Evolutionary conservation across 2,329 filamentous ascomycete species (phyloP).

Genomic region (Scytalidium lignicola): DNA sequence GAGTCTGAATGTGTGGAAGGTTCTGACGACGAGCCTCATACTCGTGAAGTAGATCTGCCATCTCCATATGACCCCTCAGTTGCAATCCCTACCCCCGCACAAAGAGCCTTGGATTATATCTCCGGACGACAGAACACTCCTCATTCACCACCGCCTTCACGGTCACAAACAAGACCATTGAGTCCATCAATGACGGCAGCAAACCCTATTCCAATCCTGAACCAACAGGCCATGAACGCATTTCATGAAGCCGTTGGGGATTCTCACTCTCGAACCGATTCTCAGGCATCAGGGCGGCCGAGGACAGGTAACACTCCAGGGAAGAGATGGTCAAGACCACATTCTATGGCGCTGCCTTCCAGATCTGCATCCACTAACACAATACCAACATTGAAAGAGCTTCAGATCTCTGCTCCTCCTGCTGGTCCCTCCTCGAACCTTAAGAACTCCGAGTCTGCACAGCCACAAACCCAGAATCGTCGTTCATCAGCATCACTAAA

Average conservation of each 20-base stretch:
- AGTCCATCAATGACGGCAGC: conserved; percentile 16
- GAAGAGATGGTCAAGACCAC: conserved; percentile 14
- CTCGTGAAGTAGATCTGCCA: conserved; percentile 3
- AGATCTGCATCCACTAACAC: conserved; percentile 22
- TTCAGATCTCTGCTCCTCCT: conserved; percentile 2
- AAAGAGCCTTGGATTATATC: conserved; percentile 29
- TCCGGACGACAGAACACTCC: conserved; percentile 19
- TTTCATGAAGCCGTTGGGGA: conserved; percentile 14
- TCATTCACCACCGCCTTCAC: conserved; percentile 2
- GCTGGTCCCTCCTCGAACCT: conserved; percentile 10
- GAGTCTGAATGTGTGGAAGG: conserved; percentile 32
- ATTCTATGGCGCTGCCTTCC: conserved; percentile 21
- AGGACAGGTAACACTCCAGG: conserved; percentile 14
- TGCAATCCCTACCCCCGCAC: conserved; percentile 25
- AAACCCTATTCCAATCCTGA: conserved; percentile 22
- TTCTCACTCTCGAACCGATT: conserved; percentile 4
- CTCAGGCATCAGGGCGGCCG: conserved; percentile 14
- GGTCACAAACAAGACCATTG: conserved; percentile 11
- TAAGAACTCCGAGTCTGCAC: conserved; percentile 10
- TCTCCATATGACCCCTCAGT: conserved; percentile 15
- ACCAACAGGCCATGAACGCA: conserved; percentile 24
- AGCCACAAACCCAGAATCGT: conserved; percentile 35
- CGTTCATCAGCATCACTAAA: conserved; percentile 50
- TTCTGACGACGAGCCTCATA: conserved; percentile 30
- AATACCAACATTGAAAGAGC: conserved; percentile 15